These are phyloP conservation scores for Alternaria sp. DNA, from an alignment of 2,329 filamentous ascomycete genomes.

Conservation along the genomic window DNA sequence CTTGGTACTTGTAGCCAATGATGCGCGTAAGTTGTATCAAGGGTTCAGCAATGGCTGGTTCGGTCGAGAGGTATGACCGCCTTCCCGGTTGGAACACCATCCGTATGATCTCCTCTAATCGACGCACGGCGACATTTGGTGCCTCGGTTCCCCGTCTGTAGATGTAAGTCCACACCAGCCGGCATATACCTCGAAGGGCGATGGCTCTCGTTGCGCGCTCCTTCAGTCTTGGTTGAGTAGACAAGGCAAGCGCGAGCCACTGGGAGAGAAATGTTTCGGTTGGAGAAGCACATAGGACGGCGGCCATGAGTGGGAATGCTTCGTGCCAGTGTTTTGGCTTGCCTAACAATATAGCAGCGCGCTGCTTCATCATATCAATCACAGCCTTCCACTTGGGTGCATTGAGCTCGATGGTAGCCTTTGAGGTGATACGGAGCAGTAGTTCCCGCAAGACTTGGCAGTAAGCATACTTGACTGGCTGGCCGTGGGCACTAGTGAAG, in stretches of 20 bases:
- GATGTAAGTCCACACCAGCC: conserved; percentile 92
- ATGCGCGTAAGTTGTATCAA: conserved; percentile 93
- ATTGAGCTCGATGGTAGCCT: conserved; percentile 78
- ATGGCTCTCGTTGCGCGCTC: conserved; percentile 81
- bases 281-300: conserved; percentile 87
- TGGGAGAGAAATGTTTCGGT: conserved; percentile 83
- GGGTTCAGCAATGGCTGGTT: conserved; percentile 84
- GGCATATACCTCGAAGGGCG: conserved; percentile 87
- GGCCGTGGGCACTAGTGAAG: conserved; percentile 86
- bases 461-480: conserved; percentile 90
- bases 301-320: conserved; percentile 86
- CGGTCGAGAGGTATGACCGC: conserved; percentile 81
- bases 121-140: conserved; percentile 72
- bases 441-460: conserved; percentile 91
- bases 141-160: conserved; percentile 79
- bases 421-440: conserved; percentile 85
- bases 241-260: conserved; percentile 84
- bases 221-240: conserved; percentile 82
- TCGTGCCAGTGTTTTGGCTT: conserved; percentile 94
- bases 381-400: conserved; percentile 89
- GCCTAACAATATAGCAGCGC: conserved; percentile 82
- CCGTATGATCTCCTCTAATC: conserved; percentile 88
- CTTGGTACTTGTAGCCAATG: conserved; percentile 91
- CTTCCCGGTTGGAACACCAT: conserved; percentile 83
- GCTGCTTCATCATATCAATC: conserved; percentile 77